A percentile compares a stretch with the other conserved stretches of the same genome.
Evolutionary conservation across 176 grass and related monocot genomes (phyloP).

Genomic region (Saccharum spontaneum): DNA sequence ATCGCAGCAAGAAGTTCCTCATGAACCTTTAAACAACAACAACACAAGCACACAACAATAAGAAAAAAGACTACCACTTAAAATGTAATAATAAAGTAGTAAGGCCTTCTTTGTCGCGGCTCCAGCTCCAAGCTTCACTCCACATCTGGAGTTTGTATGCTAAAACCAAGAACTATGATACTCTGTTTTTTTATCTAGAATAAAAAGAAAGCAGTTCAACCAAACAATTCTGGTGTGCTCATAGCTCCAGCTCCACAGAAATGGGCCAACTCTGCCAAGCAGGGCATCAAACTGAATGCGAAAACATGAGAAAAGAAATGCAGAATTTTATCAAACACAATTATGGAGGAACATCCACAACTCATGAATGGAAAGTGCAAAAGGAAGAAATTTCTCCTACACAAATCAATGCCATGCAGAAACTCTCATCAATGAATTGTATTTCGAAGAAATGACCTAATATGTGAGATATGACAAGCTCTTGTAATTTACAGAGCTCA

Average conservation of each 20-base stretch:
- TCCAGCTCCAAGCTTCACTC: not conserved
- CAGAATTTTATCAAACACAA: not conserved
- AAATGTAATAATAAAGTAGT: not conserved
- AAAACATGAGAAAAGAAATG: not conserved
- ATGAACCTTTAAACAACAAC: constrained; percentile 59
- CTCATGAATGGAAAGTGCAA: not conserved
- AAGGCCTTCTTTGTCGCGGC: not conserved
- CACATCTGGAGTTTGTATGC: not conserved
- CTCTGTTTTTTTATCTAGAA: not conserved
- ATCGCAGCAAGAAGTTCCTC: constrained; percentile 82
- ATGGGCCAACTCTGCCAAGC: no score
- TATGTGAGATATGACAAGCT: constrained; percentile 1
- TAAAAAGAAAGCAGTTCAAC: no score
- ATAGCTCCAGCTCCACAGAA: not conserved
- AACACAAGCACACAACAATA: constrained; percentile 8
- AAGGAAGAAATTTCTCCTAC: not conserved
- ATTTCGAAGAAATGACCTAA: constrained; percentile 4
- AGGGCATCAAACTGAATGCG: not conserved
- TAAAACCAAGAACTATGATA: not conserved
- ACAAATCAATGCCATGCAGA: not conserved
- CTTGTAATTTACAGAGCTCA: not conserved
- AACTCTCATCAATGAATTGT: not conserved
- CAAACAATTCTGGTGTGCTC: not conserved
- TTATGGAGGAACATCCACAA: not conserved
- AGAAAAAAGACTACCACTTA: not conserved